Conservation (phyloP, 805 yeast genomes). For the Schizosaccharomyces pombe region DNA sequence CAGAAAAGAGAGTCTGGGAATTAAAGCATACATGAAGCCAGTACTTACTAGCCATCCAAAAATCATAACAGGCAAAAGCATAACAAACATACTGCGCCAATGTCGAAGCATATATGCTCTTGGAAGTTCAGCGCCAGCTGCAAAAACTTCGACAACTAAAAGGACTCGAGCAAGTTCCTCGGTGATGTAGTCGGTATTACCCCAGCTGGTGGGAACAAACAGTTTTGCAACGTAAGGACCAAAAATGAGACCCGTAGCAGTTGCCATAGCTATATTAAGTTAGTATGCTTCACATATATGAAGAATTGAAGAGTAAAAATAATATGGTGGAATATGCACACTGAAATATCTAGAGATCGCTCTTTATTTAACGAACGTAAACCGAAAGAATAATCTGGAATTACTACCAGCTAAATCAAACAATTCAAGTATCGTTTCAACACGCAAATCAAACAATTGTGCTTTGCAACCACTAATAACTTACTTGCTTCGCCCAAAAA, state of each 20-base stretch:
- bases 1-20: conserved; percentile 49
- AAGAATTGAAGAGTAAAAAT: not conserved
- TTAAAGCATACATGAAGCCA: conserved; percentile 49
- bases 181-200: conserved; percentile 59
- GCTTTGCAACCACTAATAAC: conserved; percentile 3
- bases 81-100: conserved; percentile 50
- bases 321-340: not conserved
- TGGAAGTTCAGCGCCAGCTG: conserved; percentile 85
- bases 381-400: no score
- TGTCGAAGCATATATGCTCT: conserved; percentile 69
- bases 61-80: conserved; percentile 73
- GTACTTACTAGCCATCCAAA: conserved; percentile 73
- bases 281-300: not conserved
- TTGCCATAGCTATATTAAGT: conserved; percentile 33
- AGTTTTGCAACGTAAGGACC: conserved; percentile 73
- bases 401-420: no score
- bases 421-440: no score
- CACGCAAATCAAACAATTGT: no score
- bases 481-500: conserved; percentile 67
- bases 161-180: conserved; percentile 66
- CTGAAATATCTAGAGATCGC: no score
- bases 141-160: conserved; percentile 69
- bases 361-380: no score
- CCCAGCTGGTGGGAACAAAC: conserved; percentile 72
- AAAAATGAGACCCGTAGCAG: conserved; percentile 60